Evolutionary conservation across 139 green algal genomes (phyloP).

Genomic region (Nannochloris sp.): DNA sequence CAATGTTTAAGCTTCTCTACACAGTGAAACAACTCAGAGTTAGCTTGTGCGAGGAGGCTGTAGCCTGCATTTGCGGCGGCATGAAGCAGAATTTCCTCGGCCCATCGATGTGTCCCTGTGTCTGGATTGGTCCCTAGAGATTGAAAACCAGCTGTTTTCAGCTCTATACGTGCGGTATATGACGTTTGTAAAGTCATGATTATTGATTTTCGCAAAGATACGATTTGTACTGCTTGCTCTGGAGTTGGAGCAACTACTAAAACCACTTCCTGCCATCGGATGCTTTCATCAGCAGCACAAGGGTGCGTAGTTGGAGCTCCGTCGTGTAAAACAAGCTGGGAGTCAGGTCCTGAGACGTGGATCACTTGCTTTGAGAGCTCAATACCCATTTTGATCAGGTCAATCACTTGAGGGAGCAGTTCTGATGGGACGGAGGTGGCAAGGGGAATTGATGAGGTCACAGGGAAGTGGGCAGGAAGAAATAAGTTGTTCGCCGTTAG

Average conservation of each 20-base stretch:
- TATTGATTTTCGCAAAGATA: conserved; percentile 10
- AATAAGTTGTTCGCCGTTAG: neutral
- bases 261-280: conserved; percentile 5
- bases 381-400: conserved; percentile 17
- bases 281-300: neutral
- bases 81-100: conserved; percentile 25
- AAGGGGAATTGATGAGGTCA: too few relatives aligned
- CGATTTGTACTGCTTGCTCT: neutral
- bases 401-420: conserved; percentile 4
- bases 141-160: conserved; percentile 4
- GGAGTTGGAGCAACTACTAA: neutral
- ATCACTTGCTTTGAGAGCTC: too few relatives aligned
- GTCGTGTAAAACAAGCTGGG: neutral
- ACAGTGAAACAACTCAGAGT: conserved; percentile 9
- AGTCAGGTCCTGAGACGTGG: conserved; percentile 1
- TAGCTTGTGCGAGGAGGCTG: conserved; percentile 3
- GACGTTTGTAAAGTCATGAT: conserved; percentile 8
- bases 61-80: conserved; percentile 3
- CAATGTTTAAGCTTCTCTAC: conserved; percentile 2
- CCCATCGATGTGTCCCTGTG: conserved; percentile 12
- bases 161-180: conserved; percentile 11
- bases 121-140: neutral
- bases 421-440: too few relatives aligned
- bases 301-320: neutral
- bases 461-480: neutral